Base-by-base conservation (phyloP, 1,284 basidiomycete genomes). In the Neotropicomus parvogracilis region DNA sequence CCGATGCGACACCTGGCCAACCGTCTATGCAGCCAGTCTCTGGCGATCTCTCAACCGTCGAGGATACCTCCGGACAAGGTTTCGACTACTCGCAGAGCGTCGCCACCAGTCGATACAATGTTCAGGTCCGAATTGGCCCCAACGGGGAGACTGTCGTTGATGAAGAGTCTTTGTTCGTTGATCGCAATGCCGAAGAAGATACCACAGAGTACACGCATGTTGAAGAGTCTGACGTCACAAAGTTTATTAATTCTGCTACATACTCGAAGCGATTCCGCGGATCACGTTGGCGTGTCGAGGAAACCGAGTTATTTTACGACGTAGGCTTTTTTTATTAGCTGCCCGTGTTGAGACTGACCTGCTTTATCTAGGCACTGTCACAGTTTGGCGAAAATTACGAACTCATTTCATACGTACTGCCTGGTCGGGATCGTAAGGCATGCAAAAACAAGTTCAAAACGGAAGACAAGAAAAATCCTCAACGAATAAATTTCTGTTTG, bases 351-450 rank as follows among this genome's bases (percentile, higher is more conserved):
- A 41, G 47, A n/a, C 42, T 41, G 40, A 50, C 44, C n/a, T n/a
- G n/a, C 20, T 21, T 46, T 39, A n/a, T 32, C 12, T 56, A 93
- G 88, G 90, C 89, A 11, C 70, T 95, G 28, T 77, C 83, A 4
- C 89, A 92, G 62, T 94, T 92, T 62, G 91, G 91, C 29, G 90
- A 92, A 63, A 93, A 95, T 57, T 95, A 94, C 60, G 91, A 95
- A 63, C 79, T 95, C 49, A 92, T 95, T 48, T 87, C 91, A 2
- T 84, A 85, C 53, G 76, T 93, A 10, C 77, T 95, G 29, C 90
- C 91, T 24, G 85, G 85, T 14, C 83, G 92, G n/a, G 87, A 89
- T 59, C 78, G 92, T 14, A 88, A 86, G 57, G 83, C 90, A 38
- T 93, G 93, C 68, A 92, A 92, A 69, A 86, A 87, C 60, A 95